Conservation (phyloP, 306 rosid species). For the Acacia acuminata region DNA sequence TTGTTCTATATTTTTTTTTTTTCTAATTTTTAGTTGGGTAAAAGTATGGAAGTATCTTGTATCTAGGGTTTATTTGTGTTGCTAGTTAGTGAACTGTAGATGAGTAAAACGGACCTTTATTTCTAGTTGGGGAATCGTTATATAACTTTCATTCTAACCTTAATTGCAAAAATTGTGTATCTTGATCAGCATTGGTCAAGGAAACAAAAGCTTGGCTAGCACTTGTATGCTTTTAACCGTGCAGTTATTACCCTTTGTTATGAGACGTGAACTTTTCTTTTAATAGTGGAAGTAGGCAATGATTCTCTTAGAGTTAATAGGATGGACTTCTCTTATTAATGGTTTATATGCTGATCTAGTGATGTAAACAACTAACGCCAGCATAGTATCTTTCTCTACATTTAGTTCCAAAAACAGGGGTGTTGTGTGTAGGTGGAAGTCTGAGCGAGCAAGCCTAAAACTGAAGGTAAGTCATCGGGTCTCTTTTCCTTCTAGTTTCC, state of each 20-base stretch:
- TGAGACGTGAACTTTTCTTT: not conserved
- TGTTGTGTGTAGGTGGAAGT: too few species aligned
- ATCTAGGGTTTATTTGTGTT: slow-evolving; percentile 27
- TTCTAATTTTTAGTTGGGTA: slow-evolving; percentile 16
- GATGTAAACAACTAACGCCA: too few species aligned
- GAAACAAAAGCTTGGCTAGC: too few species aligned
- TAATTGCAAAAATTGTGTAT: not conserved
- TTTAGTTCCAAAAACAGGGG: too few species aligned
- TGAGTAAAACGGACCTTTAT: slow-evolving; percentile 29
- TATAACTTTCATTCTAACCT: not conserved
- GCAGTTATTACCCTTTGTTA: not conserved
- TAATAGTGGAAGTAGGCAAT: not conserved
- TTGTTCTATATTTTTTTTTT: slow-evolving; percentile 22
- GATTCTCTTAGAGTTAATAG: not conserved
- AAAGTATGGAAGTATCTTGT: not conserved
- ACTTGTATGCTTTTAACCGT: not conserved
- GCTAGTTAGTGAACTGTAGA: slow-evolving; percentile 1
- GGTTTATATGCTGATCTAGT: too few species aligned
- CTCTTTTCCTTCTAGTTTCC: too few species aligned
- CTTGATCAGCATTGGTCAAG: not conserved
- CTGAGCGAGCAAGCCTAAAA: too few species aligned
- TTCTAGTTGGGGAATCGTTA: slow-evolving; percentile 22
- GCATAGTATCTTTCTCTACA: too few species aligned
- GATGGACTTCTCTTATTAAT: too few species aligned
- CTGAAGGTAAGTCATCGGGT: too few species aligned